A percentile compares a stretch with the other conserved stretches of the same genome.
Conservation (phyloP, 768 basidiomycete species). For the Mrakia hoshinonis region DNA sequence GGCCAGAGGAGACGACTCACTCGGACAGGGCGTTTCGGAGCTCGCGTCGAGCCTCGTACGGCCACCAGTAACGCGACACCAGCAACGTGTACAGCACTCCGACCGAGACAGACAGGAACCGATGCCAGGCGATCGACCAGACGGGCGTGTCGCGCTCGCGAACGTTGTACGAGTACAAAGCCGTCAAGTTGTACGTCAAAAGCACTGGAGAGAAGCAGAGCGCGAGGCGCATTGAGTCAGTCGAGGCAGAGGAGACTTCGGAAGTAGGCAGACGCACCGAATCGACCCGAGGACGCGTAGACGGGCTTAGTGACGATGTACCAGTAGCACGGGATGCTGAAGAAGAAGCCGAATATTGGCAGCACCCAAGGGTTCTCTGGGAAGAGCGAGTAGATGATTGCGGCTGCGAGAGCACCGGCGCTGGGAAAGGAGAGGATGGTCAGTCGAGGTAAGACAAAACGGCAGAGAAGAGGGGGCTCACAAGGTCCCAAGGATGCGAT, state of each 20-base stretch:
- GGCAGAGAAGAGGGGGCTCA: constrained; percentile 41
- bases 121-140: constrained; percentile 60
- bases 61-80: constrained; percentile 90
- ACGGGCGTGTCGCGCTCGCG: constrained; percentile 59
- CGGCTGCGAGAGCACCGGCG: constrained; percentile 68
- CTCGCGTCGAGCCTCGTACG: constrained; percentile 69
- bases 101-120: constrained; percentile 67
- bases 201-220: constrained; percentile 6
- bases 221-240: neutral
- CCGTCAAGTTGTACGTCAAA: constrained; percentile 27
- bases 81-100: constrained; percentile 86
- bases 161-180: constrained; percentile 62
- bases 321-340: constrained; percentile 89
- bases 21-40: constrained; percentile 76
- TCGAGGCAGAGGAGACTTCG: neutral
- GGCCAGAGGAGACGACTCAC: constrained; percentile 45
- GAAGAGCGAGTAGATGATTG: constrained; percentile 61
- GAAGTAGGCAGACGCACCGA: constrained; percentile 40
- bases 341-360: constrained; percentile 69
- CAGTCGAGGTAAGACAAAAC: too few species aligned
- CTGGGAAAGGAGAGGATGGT: constrained; percentile 42
- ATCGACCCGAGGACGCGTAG: constrained; percentile 65
- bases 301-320: constrained; percentile 65
- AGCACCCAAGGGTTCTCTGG: constrained; percentile 66
- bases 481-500: constrained; percentile 80